Evolutionary conservation across 352 stramenopile genomes (phyloP).

Genomic region (Globisporangium takayamanum): DNA sequence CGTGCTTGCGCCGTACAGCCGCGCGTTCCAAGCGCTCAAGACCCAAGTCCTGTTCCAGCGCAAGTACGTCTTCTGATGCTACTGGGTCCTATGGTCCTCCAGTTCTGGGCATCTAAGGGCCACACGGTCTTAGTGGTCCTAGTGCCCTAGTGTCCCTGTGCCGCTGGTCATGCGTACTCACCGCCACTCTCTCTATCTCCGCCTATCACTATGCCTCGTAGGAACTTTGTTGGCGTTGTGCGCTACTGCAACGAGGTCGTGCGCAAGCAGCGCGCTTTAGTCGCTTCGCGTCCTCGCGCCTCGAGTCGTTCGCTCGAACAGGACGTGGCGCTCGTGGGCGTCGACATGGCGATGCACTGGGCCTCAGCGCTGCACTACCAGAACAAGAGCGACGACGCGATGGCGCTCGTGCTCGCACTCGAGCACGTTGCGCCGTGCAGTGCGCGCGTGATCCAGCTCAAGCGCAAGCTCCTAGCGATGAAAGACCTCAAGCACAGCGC

Average conservation of each 20-base stretch:
- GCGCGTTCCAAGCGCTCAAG: slow-evolving; percentile 60
- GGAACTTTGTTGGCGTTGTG: slow-evolving; percentile 44
- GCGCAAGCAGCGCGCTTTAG: slow-evolving; percentile 35
- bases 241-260: slow-evolving; percentile 46
- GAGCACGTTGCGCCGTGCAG: slow-evolving; percentile 64
- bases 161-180: background rate
- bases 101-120: too few species aligned
- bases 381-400: slow-evolving; percentile 58
- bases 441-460: slow-evolving; percentile 62
- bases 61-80: slow-evolving; percentile 31
- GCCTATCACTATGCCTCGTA: slow-evolving; percentile 10
- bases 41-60: slow-evolving; percentile 49
- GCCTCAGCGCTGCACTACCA: slow-evolving; percentile 64
- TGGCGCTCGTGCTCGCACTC: slow-evolving; percentile 42
- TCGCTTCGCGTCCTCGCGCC: background rate
- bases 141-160: too few species aligned
- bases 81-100: too few species aligned
- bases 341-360: slow-evolving; percentile 58
- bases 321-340: slow-evolving; percentile 43
- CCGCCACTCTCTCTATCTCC: slow-evolving; percentile 2
- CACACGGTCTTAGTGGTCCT: too few species aligned
- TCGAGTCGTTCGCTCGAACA: slow-evolving; percentile 14
- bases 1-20: slow-evolving; percentile 36
- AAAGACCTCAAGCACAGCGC: slow-evolving; percentile 57
- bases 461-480: slow-evolving; percentile 59